Base-by-base conservation (phyloP, 2,329 filamentous ascomycete species). In the Knoxdaviesia capensis region DNA sequence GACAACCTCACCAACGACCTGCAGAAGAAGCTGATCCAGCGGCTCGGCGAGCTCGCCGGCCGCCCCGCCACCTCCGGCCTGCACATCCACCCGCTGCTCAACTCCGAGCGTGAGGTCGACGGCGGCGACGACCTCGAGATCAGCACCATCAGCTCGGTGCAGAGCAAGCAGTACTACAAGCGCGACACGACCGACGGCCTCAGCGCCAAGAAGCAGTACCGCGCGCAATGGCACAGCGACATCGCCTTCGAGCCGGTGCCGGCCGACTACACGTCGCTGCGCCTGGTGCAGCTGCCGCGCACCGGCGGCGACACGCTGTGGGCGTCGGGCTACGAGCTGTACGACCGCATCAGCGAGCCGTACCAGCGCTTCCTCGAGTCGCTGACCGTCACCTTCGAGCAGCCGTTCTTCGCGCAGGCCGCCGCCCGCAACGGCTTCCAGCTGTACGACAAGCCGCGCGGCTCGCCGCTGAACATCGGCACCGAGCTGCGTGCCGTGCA, bases 251-350 rank as follows among this genome's bases (percentile, higher is more conserved):
- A 78, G 51, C 63, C 64, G 1, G 60, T 67, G 0, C 72, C 74
- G 0, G 64, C 66, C 1, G 73, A 78, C 50, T 79, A 76, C 51
- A 67, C 73, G 0, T 68, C 66, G 30, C 59, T 80, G n/a, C 65
- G 72, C 31, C 56, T 78, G 1, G 66, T 64, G 3, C 57, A 70
- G 40, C 55, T 77, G 0, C 74, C 73, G 1, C 59, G 60, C 38
- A 72, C 66, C 0, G 72, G 72, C 6, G 65, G 71, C 28, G 70
- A 77, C 50, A 74, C 73, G 8, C 62, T 77, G 5, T 77, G 72
- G 71, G 72, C 71, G 0, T 74, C 68, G 1, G 71, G 70, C 1
- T 77, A 77, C 47, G 72, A 76, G 42, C 51, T 74, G 10, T 75
- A 71, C 43, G 71, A 76, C 49, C 61, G 69, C 5, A 58, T 74